Base-by-base conservation (phyloP, 2,329 filamentous ascomycete species). In the Fusarium foetens region DNA sequence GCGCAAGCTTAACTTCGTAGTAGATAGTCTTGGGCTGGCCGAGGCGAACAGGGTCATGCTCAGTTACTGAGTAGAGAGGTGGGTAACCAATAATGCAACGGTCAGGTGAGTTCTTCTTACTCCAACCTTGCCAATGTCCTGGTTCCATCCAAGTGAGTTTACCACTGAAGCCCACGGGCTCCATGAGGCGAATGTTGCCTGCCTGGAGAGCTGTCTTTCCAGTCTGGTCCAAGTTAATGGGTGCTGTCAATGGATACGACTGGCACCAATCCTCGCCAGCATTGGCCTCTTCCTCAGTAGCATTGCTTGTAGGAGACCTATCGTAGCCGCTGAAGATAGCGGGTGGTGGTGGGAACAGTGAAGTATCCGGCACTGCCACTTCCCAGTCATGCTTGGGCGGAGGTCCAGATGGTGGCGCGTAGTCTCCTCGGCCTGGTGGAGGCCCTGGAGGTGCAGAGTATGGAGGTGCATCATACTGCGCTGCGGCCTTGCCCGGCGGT, bases 271-370 rank as follows among this genome's bases (percentile, higher is more conserved):
- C 80, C 77, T 91, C 88, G 58, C 90, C 93, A 5, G 87, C 87
- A 29, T 89, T 86, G 67, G 91, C 89, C 66, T 93, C 88, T 54
- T 86, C 84, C 72, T 88, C 86, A 5, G 87, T 87, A 3, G 93
- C 91, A 80, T 95, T 95, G 77, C 89, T 90, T 5, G 91, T 87
- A 0, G 90, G 89, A 17, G 92, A 94, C 36, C 80, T 82, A 66
- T 93, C 89, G 76, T 90, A 89, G 53, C 88, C 88, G 59, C 82
- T 82, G 80, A 90, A 90, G 78, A 94, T 86, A 35, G 88, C 87
- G 0, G 93, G 93, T 2, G 93, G 93, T 0, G 92, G 92, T 3
- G 92, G 92, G 46, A 94, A 88, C 14, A 93, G 85, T 2, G 91
- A 85, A 3, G 89, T 94, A 79, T 94, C 92, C 1, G 92, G 92